phyloP scores from a whole-genome alignment of 176 grass and related monocot species.

The Rhipidocladum racemiflorum region DNA sequence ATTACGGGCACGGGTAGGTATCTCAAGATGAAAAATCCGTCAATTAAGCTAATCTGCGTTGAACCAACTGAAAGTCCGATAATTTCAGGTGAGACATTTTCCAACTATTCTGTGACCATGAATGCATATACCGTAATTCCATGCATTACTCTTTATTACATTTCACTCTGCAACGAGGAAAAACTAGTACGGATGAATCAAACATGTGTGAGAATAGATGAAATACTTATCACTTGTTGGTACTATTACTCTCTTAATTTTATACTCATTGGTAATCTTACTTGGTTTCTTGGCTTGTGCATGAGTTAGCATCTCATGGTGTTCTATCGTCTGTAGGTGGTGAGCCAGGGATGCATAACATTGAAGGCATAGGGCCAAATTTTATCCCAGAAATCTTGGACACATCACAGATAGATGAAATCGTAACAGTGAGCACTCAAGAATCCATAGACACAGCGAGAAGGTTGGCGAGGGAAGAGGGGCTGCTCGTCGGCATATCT shows the following conservation, averaged over 20 bases:
- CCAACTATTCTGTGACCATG: background rate
- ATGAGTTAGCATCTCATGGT: background rate
- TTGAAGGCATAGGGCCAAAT: constrained; percentile 63
- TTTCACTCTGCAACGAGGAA: background rate
- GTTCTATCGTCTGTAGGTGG: constrained; percentile 42
- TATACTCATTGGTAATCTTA: background rate
- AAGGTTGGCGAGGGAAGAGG: constrained; percentile 82
- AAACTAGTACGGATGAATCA: background rate
- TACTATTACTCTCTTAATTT: too few relatives aligned
- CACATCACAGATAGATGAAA: constrained; percentile 57
- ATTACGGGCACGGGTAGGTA: constrained; percentile 69
- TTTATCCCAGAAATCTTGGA: constrained; percentile 65
- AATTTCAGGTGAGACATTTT: constrained; percentile 56
- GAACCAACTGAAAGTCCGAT: constrained; percentile 76
- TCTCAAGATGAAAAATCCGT: constrained; percentile 76
- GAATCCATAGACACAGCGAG: constrained; percentile 70
- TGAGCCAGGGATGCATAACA: constrained; percentile 55
- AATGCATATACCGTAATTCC: too few relatives aligned
- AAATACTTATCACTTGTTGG: too few relatives aligned
- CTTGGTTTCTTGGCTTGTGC: background rate
- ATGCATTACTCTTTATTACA: background rate
- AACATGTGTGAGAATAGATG: background rate
- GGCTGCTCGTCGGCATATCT: constrained; percentile 76
- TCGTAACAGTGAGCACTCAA: constrained; percentile 50
- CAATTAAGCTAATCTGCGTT: constrained; percentile 49